Conservation (phyloP, 106 monocot genomes). For the Dendrobium catenatum region DNA sequence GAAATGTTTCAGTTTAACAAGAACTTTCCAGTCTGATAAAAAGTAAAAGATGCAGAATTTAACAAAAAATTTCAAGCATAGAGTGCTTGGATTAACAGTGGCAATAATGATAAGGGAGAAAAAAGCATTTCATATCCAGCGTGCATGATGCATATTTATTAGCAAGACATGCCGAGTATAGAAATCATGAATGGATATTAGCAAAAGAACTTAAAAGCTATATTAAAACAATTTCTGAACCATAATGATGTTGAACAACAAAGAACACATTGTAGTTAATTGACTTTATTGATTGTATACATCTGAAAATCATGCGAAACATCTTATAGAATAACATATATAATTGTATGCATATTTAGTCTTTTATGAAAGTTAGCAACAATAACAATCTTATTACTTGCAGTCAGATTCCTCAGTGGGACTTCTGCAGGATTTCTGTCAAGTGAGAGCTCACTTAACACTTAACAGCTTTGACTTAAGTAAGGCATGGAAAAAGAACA, state of each 20-base stretch:
- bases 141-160: not conserved
- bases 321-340: not conserved
- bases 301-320: not conserved
- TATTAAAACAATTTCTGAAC: not conserved
- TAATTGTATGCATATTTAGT: too few species aligned
- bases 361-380: too few species aligned
- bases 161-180: not conserved
- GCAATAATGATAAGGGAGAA: not conserved
- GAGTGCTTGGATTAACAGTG: not conserved
- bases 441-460: not conserved
- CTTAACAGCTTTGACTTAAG: not conserved
- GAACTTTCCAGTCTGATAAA: not conserved
- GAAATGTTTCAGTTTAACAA: slow-evolving; percentile 3
- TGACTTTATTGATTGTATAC: not conserved
- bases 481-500: not conserved
- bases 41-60: not conserved
- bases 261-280: not conserved
- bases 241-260: not conserved
- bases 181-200: not conserved
- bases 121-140: not conserved
- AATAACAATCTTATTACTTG: too few species aligned
- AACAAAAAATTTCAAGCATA: not conserved
- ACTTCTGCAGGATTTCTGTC: not conserved
- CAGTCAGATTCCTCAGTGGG: too few species aligned
- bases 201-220: not conserved